These are phyloP conservation scores for Pythium phragmiticola DNA, from an alignment of 352 stramenopile genomes.

Conservation along the genomic window DNA sequence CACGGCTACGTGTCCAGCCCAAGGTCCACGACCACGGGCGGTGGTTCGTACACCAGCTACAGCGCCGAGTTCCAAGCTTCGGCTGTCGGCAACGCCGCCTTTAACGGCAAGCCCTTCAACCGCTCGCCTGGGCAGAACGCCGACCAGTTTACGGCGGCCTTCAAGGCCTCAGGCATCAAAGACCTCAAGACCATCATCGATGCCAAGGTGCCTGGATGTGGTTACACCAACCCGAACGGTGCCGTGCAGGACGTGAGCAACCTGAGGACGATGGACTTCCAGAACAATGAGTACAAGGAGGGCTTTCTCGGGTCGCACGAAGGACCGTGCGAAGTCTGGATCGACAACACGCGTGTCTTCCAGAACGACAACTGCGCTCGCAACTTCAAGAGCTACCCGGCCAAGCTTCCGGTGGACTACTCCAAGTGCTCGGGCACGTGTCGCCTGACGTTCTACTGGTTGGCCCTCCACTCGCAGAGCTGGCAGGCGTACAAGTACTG, in stretches of 20 bases:
- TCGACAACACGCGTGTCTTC: slow-evolving; percentile 31
- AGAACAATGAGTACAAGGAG: slow-evolving; percentile 48
- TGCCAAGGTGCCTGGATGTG: slow-evolving; percentile 1
- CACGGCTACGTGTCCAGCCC: slow-evolving; percentile 35
- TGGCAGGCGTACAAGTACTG: slow-evolving; percentile 37
- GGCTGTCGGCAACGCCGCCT: slow-evolving; percentile 27
- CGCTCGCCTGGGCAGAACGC: slow-evolving; percentile 22
- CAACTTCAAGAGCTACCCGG: slow-evolving; percentile 39
- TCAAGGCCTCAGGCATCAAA: slow-evolving; percentile 3
- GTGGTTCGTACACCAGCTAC: slow-evolving; percentile 27
- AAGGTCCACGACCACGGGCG: slow-evolving; percentile 24
- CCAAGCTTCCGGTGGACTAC: slow-evolving; percentile 48
- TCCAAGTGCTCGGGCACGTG: slow-evolving; percentile 40
- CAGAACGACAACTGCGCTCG: slow-evolving; percentile 43
- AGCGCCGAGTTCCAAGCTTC: slow-evolving; percentile 31
- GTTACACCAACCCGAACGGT: slow-evolving; percentile 28
- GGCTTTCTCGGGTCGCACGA: slow-evolving; percentile 45
- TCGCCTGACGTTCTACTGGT: slow-evolving; percentile 39
- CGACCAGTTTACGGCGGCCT: slow-evolving; percentile 3
- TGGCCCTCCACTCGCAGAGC: slow-evolving; percentile 28
- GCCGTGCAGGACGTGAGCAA: slow-evolving; percentile 15
- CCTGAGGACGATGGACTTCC: slow-evolving; percentile 31
- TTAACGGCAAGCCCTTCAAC: slow-evolving; percentile 34
- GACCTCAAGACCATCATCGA: slow-evolving; percentile 14
- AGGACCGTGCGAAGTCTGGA: slow-evolving; percentile 30